phyloP scores from a whole-genome alignment of 352 stramenopile species.

The Phytophthora crassamura region DNA sequence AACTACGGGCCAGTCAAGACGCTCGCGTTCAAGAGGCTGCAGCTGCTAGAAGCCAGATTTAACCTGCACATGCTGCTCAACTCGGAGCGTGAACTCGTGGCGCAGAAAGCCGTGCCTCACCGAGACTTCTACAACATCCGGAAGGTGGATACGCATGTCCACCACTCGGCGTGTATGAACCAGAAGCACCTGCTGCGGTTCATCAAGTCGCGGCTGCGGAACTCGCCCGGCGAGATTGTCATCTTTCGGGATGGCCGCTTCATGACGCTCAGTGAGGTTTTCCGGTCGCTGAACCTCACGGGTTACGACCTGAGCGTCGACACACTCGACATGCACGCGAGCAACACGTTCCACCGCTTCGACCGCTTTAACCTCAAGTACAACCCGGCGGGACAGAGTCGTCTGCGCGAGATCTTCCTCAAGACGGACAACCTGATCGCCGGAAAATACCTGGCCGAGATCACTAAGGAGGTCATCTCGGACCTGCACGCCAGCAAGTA shows the following conservation, averaged over 20 bases:
- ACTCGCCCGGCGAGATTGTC: slow-evolving; percentile 92
- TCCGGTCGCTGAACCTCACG: slow-evolving; percentile 93
- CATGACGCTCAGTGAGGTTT: slow-evolving; percentile 96
- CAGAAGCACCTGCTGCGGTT: slow-evolving; percentile 95
- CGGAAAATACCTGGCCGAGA: slow-evolving; percentile 95
- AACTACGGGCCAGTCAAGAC: slow-evolving; percentile 90
- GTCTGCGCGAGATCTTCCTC: slow-evolving; percentile 98
- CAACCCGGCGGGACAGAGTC: slow-evolving; percentile 94
- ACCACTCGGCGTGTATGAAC: slow-evolving; percentile 97
- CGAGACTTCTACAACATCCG: slow-evolving; percentile 99
- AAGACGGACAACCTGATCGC: slow-evolving; percentile 99
- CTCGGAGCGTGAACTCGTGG: slow-evolving; percentile 93
- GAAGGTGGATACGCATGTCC: slow-evolving; percentile 99
- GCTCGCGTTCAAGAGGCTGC: slow-evolving; percentile 85
- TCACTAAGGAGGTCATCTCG: slow-evolving; percentile 95
- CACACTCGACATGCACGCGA: slow-evolving; percentile 99
- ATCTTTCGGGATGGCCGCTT: slow-evolving; percentile 96
- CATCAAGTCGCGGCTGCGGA: slow-evolving; percentile 86
- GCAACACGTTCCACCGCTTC: slow-evolving; percentile 99
- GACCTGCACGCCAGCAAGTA: slow-evolving; percentile 94
- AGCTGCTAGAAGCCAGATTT: slow-evolving; percentile 93
- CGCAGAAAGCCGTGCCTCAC: slow-evolving; percentile 96
- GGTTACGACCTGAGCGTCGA: slow-evolving; percentile 99
- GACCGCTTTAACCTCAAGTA: slow-evolving; percentile 99
- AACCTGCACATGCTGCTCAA: slow-evolving; percentile 98